Percentiles rank a stretch among this genome's conserved stretches.
Conservation (phyloP, 1,284 basidiomycete species). For the Ustilago cynodontis region DNA sequence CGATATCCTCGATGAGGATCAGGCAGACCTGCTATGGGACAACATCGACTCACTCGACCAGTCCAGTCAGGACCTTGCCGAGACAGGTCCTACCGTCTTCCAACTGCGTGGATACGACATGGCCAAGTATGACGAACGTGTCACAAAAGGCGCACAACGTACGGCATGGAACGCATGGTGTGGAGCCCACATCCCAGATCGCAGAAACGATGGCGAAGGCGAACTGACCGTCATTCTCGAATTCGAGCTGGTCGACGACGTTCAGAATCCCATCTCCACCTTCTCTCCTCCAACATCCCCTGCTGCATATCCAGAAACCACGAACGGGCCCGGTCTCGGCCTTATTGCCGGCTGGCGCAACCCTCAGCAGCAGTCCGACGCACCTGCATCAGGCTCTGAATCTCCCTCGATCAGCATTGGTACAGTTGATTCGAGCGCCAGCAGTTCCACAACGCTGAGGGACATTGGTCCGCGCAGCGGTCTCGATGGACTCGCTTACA, state of each 20-base stretch:
- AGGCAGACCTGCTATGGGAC: conserved; percentile 82
- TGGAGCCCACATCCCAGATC: conserved; percentile 75
- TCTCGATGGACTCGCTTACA: conserved; percentile 52
- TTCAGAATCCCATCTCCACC: conserved; percentile 77
- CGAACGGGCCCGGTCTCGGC: conserved; percentile 52
- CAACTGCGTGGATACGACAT: conserved; percentile 77
- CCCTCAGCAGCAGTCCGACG: neutral
- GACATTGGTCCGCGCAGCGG: conserved; percentile 24
- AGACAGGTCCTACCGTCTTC: conserved; percentile 74
- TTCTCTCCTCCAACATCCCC: conserved; percentile 50
- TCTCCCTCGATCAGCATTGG: conserved; percentile 45
- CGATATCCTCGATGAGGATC: conserved; percentile 78
- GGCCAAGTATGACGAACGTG: conserved; percentile 65
- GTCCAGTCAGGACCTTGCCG: conserved; percentile 72
- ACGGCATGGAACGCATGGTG: conserved; percentile 85
- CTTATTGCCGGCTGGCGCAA: conserved; percentile 21
- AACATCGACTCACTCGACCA: conserved; percentile 79
- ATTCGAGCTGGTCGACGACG: conserved; percentile 83
- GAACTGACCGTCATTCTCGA: conserved; percentile 74
- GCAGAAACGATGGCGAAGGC: conserved; percentile 34
- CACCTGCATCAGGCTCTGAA: conserved; percentile 9
- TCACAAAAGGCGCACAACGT: conserved; percentile 71
- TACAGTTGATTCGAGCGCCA: conserved; percentile 46
- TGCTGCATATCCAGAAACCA: conserved; percentile 32
- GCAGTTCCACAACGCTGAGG: conserved; percentile 26